A percentile compares a stretch with the other conserved stretches of the same genome.
Conservation (phyloP, 2,329 filamentous ascomycete species). For the Elsinoe batatas region DNA sequence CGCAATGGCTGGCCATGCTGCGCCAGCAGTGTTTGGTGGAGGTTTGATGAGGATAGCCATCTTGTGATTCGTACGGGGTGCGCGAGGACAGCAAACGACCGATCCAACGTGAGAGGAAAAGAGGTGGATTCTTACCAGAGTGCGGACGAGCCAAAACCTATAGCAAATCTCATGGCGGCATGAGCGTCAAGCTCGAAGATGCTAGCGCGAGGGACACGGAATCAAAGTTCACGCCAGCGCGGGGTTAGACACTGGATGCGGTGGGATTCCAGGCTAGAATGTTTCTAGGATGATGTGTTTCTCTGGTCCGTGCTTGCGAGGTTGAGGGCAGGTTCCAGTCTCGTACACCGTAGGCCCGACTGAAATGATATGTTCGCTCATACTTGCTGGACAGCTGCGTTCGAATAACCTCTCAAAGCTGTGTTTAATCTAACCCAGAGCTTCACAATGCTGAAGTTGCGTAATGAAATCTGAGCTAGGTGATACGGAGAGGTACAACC, state of each 20-base stretch:
- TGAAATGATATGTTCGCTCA: too few species aligned
- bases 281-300: not conserved
- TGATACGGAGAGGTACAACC: too few species aligned
- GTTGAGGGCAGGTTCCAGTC: too few species aligned
- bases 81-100: not conserved
- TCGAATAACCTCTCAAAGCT: too few species aligned
- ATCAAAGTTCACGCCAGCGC: not conserved
- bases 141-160: too few species aligned
- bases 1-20: slow-evolving; percentile 38
- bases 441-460: too few species aligned
- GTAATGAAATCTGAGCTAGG: too few species aligned
- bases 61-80: slow-evolving; percentile 7
- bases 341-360: too few species aligned
- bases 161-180: too few species aligned
- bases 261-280: not conserved
- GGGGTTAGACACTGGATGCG: not conserved
- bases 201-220: not conserved
- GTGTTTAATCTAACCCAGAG: too few species aligned
- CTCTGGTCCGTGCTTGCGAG: not conserved
- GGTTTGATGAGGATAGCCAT: slow-evolving; percentile 38
- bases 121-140: not conserved
- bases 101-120: not conserved
- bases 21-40: slow-evolving; percentile 37
- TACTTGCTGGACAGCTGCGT: too few species aligned
- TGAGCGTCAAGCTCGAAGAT: not conserved